Evolutionary conservation across 192 early-diverging fungal species (phyloP).

Genomic region (Umbelopsis sp.): DNA sequence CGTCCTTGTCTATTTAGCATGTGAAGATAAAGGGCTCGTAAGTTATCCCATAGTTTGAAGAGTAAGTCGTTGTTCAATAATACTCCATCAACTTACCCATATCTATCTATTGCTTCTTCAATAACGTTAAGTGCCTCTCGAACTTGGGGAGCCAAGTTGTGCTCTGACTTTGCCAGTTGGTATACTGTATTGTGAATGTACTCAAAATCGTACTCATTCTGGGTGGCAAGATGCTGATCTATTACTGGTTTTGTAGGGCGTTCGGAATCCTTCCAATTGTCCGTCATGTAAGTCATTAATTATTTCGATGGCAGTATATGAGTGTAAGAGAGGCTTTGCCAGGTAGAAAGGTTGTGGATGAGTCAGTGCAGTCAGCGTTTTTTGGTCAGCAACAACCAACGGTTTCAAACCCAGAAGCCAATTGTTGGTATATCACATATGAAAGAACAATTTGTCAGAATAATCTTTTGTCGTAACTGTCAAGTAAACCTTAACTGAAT

Average conservation of each 20-base stretch:
- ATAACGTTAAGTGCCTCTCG: slow-evolving; percentile 54
- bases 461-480: too few relatives aligned
- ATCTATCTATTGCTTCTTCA: slow-evolving; percentile 51
- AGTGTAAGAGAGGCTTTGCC: neutral
- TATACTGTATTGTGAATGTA: slow-evolving; percentile 41
- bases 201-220: slow-evolving; percentile 30
- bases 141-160: slow-evolving; percentile 35
- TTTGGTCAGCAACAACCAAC: slow-evolving; percentile 16
- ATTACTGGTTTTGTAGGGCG: neutral
- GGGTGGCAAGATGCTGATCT: slow-evolving; percentile 22
- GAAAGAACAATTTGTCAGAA: too few relatives aligned
- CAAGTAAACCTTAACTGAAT: too few relatives aligned
- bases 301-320: neutral
- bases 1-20: slow-evolving; percentile 51
- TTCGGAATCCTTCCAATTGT: neutral
- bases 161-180: slow-evolving; percentile 31
- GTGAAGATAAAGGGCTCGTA: neutral
- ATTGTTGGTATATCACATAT: neutral
- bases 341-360: neutral
- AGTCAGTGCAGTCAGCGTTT: neutral
- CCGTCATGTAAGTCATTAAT: slow-evolving; percentile 5
- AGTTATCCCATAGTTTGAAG: neutral
- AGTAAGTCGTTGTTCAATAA: neutral
- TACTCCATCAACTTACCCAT: slow-evolving; percentile 49
- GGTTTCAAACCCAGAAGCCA: slow-evolving; percentile 16